These are phyloP conservation scores for Wickerhamomyces canadensis DNA, from an alignment of 805 yeast species.

Conservation along the genomic window DNA sequence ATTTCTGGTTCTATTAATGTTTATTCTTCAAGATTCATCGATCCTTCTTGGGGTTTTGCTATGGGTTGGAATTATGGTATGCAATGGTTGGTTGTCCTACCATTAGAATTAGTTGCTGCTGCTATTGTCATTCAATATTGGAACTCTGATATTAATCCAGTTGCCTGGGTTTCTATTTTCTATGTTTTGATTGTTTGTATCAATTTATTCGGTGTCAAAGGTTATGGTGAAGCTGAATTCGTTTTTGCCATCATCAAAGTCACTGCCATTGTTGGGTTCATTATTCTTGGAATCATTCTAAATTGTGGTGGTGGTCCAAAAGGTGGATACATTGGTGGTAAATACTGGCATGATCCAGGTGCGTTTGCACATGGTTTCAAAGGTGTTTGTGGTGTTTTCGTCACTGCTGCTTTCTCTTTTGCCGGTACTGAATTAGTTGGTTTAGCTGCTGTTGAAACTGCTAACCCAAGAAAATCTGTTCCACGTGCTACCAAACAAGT, in stretches of 20 bases:
- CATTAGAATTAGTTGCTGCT: constrained; percentile 54
- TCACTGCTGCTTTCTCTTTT: constrained; percentile 71
- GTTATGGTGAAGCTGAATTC: constrained; percentile 53
- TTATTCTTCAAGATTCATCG: constrained; percentile 45
- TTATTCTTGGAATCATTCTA: constrained; percentile 40
- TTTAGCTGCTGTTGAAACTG: constrained; percentile 72
- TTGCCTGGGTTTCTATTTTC: constrained; percentile 54
- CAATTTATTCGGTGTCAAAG: constrained; percentile 45
- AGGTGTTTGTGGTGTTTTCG: constrained; percentile 67
- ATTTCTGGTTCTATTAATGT: constrained; percentile 49
- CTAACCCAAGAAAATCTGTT: constrained; percentile 57
- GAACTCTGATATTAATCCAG: constrained; percentile 42
- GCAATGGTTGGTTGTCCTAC: constrained; percentile 50
- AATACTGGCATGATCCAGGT: constrained; percentile 49
- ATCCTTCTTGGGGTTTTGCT: constrained; percentile 50
- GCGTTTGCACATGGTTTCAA: constrained; percentile 49
- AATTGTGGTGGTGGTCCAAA: constrained; percentile 51
- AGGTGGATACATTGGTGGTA: constrained; percentile 42
- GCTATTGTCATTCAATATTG: constrained; percentile 52
- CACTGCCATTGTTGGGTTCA: constrained; percentile 41
- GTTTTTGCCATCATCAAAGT: constrained; percentile 41
- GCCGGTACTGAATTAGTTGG: constrained; percentile 72
- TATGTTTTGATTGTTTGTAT: constrained; percentile 40
- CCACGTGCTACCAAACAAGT: constrained; percentile 78
- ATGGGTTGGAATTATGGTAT: constrained; percentile 48